Evolutionary conservation across 2,329 filamentous ascomycete species (phyloP), one percentile per base, ranked within the genome.

Genomic region (Penicillium sp.): DNA sequence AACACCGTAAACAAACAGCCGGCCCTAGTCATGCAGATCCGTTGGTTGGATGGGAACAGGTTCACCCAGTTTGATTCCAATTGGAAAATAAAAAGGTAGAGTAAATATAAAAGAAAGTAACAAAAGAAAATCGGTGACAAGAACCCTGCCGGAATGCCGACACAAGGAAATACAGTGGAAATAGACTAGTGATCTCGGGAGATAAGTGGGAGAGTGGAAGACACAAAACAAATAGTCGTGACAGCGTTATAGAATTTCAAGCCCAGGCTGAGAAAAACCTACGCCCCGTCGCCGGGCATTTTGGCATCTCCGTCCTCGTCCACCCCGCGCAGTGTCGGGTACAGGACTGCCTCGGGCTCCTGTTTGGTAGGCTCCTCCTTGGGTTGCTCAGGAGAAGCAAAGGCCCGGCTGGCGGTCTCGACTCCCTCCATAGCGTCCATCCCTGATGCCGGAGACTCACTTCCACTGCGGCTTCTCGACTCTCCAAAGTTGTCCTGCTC

Each of bases 401-500:
- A 68, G 9, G 75, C 71, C 8, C 67, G 63, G 31, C 48, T 55
- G 22, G 40, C 50, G 39, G 38, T 73, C 70, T 59, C 75, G 64
- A 55, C 67, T 56, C 48, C 71, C 61, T 65, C 65, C 66, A 63
- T 69, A 35, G 40, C 44, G 52, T 60, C 55, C 31, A 53, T 46
- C 50, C n/a, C 55, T 18, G 33, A 54, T 50, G 50, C 56, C 9
- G 63, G 63, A 18, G 65, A 62, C 16, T 48, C 54, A 8, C 40
- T 35, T 5, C 22, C 27, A 9, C 28, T 57, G 42, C 43, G 62
- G 42, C 5, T 61, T 50, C 9, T 62, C 50, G 53, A 51, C 36
- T 48, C 55, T 0, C 71, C 74, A 50, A 71, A 84, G 31, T 83
- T 80, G 31, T 77, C 78, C 36, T 72, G 69, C 53, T 81, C 75